These are phyloP conservation scores for Geopyxis carbonaria DNA, from an alignment of 495 filamentous ascomycete genomes.

Conservation along the genomic window DNA sequence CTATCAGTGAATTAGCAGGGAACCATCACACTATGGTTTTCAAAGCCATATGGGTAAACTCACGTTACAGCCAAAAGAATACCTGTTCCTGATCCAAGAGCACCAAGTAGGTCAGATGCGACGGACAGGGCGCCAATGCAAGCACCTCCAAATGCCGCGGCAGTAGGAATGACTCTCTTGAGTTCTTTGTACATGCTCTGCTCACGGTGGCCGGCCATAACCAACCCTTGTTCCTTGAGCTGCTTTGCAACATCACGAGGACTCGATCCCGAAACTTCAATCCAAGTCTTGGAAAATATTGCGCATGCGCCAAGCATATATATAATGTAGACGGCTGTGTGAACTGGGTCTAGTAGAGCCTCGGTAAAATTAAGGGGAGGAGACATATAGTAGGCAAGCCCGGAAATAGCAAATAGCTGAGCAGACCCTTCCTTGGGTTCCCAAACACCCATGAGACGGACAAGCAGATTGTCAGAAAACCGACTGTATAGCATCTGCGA, in stretches of 20 bases:
- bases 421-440: constrained; percentile 91
- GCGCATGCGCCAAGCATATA: constrained; percentile 98
- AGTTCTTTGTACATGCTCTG: constrained; percentile 99
- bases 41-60: constrained; percentile 33
- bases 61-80: constrained; percentile 97
- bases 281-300: constrained; percentile 99
- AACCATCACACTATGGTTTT: too few species aligned
- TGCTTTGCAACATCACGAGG: constrained; percentile 99
- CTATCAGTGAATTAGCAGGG: constrained; percentile 32
- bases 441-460: constrained; percentile 94
- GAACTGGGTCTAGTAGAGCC: constrained; percentile 85
- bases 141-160: constrained; percentile 94
- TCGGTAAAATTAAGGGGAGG: constrained; percentile 95
- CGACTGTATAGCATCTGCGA: constrained; percentile 97
- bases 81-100: constrained; percentile 91
- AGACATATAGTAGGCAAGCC: constrained; percentile 98
- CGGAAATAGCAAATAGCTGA: constrained; percentile 81
- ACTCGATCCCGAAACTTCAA: constrained; percentile 94
- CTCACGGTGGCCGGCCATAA: constrained; percentile 98
- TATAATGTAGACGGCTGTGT: constrained; percentile 85
- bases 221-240: constrained; percentile 96
- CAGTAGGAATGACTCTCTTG: constrained; percentile 96
- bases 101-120: constrained; percentile 85
- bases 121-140: constrained; percentile 97
- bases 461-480: constrained; percentile 95